A percentile compares a stretch with the other conserved stretches of the same genome.
Evolutionary conservation across 1,284 basidiomycete species (phyloP).

Genomic region (Tilletia horrida): DNA sequence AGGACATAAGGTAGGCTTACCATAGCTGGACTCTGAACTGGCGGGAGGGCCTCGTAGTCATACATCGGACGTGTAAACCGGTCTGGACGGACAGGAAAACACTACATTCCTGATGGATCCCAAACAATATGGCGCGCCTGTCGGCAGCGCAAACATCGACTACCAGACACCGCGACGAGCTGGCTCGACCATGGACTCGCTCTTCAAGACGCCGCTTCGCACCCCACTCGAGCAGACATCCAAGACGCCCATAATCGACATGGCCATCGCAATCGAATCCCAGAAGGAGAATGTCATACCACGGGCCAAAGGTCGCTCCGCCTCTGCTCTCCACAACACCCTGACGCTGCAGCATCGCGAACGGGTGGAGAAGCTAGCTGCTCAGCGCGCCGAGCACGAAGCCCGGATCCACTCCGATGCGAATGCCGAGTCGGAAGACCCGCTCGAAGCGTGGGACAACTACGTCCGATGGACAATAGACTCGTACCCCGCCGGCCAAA

Average conservation of each 20-base stretch:
- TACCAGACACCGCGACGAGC: constrained; percentile 6
- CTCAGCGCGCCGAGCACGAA: constrained; percentile 43
- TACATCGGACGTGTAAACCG: too few species aligned
- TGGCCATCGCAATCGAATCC: constrained; percentile 56
- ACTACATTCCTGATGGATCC: neutral
- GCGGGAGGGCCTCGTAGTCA: too few species aligned
- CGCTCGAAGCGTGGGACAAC: constrained; percentile 49
- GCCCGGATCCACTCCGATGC: constrained; percentile 28
- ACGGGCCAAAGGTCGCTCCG: constrained; percentile 61
- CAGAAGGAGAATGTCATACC: constrained; percentile 66
- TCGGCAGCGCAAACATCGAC: neutral
- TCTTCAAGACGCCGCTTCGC: constrained; percentile 3
- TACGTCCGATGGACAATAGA: constrained; percentile 69
- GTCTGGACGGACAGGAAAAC: too few species aligned
- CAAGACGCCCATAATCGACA: constrained; percentile 51
- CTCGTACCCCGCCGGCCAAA: constrained; percentile 64
- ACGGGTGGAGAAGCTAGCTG: constrained; percentile 34
- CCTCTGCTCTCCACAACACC: constrained; percentile 59
- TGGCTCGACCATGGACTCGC: neutral
- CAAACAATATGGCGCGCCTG: neutral
- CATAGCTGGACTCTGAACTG: too few species aligned
- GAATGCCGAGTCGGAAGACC: constrained; percentile 42
- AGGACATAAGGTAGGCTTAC: too few species aligned
- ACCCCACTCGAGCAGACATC: constrained; percentile 53
- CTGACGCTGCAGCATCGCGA: constrained; percentile 47